Evolutionary conservation across 306 rosid genomes (phyloP), one percentile per base, ranked within the genome.

Genomic region (Cicer judaicum): DNA sequence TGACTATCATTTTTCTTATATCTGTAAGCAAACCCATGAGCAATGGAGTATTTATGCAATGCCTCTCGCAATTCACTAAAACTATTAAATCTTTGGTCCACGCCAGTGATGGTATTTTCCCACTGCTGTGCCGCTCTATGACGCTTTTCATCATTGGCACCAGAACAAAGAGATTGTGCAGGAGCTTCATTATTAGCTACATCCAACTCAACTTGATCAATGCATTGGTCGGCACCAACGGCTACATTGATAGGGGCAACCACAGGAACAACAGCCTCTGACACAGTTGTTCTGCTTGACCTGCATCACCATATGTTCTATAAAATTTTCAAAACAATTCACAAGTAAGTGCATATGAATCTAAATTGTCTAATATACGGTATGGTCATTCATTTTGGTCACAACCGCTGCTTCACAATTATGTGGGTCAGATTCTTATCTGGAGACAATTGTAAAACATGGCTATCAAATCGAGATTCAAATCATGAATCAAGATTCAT

Each of bases 31-130:
- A 93, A 93, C 36, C 92, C 98, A 71, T 91, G 97, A 0, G 98
- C 98, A 84, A 93, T 91, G 24, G 98, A 93, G 84, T 83, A 93
- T 79, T 93, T 91, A 75, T 91, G 98, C 87, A 93, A 86, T 10
- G 98, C 98, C 71, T 93, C 98, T 50, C 96, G 88, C 71, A 93
- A 91, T 72, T 93, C 98, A 14, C 89, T 85, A 73, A 94, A 94
- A 85, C 93, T 91, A 74, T 85, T 90, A 80, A 94, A 94, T 80
- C 98, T 87, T 80, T 94, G 96, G 85, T 87, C 97, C 77, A 94
- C 96, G 34, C 98, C 98, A 12, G 96, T 94, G 72, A 94, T 94
- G 77, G 93, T 83, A 80, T 92, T 91, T 88, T 94, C 97, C 98
- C 97, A 94, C 87, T 90, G 91, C 57, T 80, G 92, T 72, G 95